Conservation (phyloP, 768 basidiomycete species). For the Mycena alexandri region DNA sequence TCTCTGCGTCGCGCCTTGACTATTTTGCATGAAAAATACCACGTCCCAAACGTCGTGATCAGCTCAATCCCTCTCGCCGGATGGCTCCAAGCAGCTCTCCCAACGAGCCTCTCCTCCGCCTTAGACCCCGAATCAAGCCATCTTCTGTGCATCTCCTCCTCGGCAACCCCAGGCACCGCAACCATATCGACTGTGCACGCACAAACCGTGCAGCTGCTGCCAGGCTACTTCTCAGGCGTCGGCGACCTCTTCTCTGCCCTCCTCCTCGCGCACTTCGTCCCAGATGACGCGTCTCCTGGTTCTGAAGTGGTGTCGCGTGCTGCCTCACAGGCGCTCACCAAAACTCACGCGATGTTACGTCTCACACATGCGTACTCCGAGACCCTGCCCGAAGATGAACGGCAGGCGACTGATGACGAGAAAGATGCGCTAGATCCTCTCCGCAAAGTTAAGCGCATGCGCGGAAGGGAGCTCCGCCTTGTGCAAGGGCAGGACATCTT, state of each 20-base stretch:
- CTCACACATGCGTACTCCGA: conserved; percentile 70
- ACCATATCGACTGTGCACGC: conserved; percentile 67
- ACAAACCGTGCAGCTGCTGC: conserved; percentile 79
- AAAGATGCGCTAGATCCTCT: conserved; percentile 73
- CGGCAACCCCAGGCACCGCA: conserved; percentile 45
- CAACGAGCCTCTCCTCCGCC: conserved; percentile 48
- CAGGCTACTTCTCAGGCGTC: conserved; percentile 96
- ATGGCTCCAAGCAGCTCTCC: conserved; percentile 71
- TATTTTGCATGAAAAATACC: conserved; percentile 81
- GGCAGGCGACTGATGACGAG: conserved; percentile 81
- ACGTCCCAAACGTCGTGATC: conserved; percentile 90
- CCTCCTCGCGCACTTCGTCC: conserved; percentile 82
- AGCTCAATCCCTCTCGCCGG: conserved; percentile 83
- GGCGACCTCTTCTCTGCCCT: conserved; percentile 97
- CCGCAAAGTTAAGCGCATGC: conserved; percentile 80
- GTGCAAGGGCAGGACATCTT: conserved; percentile 83
- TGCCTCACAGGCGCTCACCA: conserved; percentile 75
- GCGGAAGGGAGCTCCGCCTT: conserved; percentile 86
- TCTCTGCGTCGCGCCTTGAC: conserved; percentile 78
- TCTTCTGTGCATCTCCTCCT: conserved; percentile 88
- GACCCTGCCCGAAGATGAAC: conserved; percentile 70
- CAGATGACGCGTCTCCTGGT: conserved; percentile 32
- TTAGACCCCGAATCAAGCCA: conserved; percentile 54
- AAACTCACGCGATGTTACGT: conserved; percentile 78
- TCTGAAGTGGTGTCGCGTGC: conserved; percentile 64